phyloP scores from a whole-genome alignment of 805 yeast genomes.

The Candida tallmaniae region DNA sequence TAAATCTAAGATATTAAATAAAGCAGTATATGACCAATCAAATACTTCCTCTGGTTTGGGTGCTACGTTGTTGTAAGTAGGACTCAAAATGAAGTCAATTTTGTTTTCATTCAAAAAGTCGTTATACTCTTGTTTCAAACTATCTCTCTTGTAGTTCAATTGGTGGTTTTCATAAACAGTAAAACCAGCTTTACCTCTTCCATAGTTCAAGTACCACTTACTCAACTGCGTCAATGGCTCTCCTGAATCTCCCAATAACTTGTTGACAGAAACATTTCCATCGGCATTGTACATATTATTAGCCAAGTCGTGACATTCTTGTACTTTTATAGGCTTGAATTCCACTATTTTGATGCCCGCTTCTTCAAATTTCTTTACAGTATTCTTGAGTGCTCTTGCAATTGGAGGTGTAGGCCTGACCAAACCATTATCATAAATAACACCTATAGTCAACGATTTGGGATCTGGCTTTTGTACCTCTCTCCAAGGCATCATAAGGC shows the following conservation, averaged over 20 bases:
- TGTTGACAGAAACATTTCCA: constrained; percentile 56
- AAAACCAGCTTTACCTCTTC: constrained; percentile 48
- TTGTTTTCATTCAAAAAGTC: constrained; percentile 48
- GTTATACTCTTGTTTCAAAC: constrained; percentile 52
- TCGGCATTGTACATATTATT: constrained; percentile 57
- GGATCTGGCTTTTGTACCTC: constrained; percentile 37
- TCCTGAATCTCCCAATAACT: constrained; percentile 52
- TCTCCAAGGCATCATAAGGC: constrained; percentile 51
- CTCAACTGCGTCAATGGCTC: constrained; percentile 66
- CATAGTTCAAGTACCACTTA: constrained; percentile 54
- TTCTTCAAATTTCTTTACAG: constrained; percentile 47
- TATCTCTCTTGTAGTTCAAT: constrained; percentile 52
- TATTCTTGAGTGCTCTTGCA: constrained; percentile 49
- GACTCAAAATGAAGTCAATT: constrained; percentile 64
- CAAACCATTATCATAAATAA: constrained; percentile 58
- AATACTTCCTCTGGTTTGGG: constrained; percentile 58
- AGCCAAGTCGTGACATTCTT: constrained; percentile 58
- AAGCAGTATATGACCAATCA: constrained; percentile 78
- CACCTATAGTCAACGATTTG: constrained; percentile 51
- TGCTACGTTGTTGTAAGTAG: constrained; percentile 66
- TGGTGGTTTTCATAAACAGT: constrained; percentile 49
- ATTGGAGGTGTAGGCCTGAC: constrained; percentile 68
- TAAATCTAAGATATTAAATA: constrained; percentile 67
- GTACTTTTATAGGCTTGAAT: constrained; percentile 54
- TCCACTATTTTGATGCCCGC: constrained; percentile 56